Evolutionary conservation across 2,329 filamentous ascomycete genomes (phyloP), one percentile per base, ranked within the genome.

Genomic region (Penicillium verrucosum): DNA sequence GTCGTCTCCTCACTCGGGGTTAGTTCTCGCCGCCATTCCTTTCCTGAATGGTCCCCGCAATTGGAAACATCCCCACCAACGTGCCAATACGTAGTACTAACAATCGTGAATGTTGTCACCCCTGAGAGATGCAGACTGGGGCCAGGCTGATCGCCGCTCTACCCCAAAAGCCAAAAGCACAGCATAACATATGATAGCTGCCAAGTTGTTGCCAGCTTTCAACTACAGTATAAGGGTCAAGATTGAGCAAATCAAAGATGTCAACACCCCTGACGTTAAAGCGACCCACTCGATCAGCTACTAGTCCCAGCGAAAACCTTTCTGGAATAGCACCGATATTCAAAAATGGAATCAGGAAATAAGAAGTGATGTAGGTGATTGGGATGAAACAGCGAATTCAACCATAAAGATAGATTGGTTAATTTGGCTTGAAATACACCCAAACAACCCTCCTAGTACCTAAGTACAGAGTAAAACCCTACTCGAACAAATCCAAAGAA

Each of bases 71-170:
- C 0, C 63, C 59, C 1, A 61, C 60, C 36, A 68, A 36, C 9
- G 60, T 62, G 8, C 68, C 68, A 51, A 68, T 51, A 41, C 64
- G 18, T 65, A 9, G 21, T 21, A 21, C 21, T 21, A 21, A 58
- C 64, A 21, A 68, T 61, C 9, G 64, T 71, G 43, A 60, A 72
- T 16, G 60, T 62, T 23, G 69, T 76, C 78, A 81, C 7, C 81
- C 68, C 60, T 81, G 77, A 3, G 77, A 77, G 4, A 81, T 68
- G 51, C 78, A 81, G 0, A 76, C 68, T 0, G 75, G 75, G 6
- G 69, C 72, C 49, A 77, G 42, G 32, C 68, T 72, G 38, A 76
- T 69, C 23, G 73, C 74, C 3, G 67, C 68, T 5, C 75, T 75
- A 27, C 67, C 69, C 34, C 62, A 70, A 54, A 77, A 76, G 2